Percentiles rank a stretch among this genome's conserved stretches.
These are phyloP conservation scores for Leptosphaerulina australis DNA, from an alignment of 2,329 filamentous ascomycete genomes.

Conservation along the genomic window DNA sequence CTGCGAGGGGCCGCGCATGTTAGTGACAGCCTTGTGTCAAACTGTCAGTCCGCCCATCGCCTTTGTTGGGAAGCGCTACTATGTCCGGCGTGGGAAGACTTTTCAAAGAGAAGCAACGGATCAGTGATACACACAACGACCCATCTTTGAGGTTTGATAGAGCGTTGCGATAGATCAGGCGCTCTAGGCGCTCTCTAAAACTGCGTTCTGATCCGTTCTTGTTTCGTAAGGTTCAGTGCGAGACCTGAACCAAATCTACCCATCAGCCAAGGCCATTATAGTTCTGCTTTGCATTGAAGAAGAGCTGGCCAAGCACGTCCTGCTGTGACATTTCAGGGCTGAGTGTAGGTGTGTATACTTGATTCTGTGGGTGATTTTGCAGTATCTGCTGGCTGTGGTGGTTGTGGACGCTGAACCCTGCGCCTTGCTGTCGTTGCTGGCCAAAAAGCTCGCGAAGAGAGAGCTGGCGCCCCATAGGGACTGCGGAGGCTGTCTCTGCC, in stretches of 20 bases:
- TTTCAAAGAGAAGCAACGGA: not conserved
- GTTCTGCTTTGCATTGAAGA: conserved; percentile 45
- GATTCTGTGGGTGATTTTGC: conserved; percentile 9
- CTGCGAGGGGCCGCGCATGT: not conserved
- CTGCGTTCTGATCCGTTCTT: not conserved
- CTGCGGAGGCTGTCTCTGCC: conserved; percentile 41
- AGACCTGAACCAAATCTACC: not conserved
- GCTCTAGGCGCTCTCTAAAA: not conserved
- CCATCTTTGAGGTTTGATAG: not conserved
- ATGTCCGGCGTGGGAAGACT: not conserved
- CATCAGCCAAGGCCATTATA: conserved; percentile 33
- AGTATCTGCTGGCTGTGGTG: conserved; percentile 9
- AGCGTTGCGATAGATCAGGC: too few relatives aligned
- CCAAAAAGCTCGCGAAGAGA: conserved; percentile 62
- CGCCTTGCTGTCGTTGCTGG: conserved; percentile 59
- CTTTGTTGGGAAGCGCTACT: not conserved
- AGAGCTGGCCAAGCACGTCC: conserved; percentile 44
- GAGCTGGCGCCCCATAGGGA: conserved; percentile 60
- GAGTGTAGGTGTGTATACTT: conserved; percentile 22
- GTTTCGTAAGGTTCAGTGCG: not conserved
- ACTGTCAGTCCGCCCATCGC: not conserved
- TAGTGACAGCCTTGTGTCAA: not conserved
- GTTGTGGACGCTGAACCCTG: conserved; percentile 56
- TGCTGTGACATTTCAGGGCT: conserved; percentile 30
- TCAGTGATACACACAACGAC: not conserved